Evolutionary conservation across 1,284 basidiomycete genomes (phyloP), one percentile per base, ranked within the genome.

Genomic region (Ustilago sp.): DNA sequence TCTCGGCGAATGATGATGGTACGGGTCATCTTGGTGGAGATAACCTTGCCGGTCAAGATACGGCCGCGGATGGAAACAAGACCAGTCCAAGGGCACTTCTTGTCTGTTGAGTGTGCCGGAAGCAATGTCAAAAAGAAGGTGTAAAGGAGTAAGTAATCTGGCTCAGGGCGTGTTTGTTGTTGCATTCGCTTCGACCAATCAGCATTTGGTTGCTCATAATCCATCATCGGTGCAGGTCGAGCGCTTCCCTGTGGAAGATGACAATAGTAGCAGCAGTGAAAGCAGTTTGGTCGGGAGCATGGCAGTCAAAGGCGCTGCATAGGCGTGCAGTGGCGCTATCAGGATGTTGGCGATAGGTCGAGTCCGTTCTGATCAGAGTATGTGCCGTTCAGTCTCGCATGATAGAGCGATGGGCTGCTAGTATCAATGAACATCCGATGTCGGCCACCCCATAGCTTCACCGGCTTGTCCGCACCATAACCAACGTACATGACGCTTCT

Each of bases 1-100:
- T 99, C 97, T 86, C 97, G 91, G 80, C 97, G 95, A 89, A 99
- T 95, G 89, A 99, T 91, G 87, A 98, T 91, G 74, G 97, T 99
- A 86, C 97, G 94, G 88, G 93, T 97, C 97, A 99, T 99, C 91
- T 99, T 99, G 59, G 95, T 98, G 80, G 96, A 98, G 69, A 99
- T 90, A 80, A 99, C 95, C 87, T 93, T 93, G 88, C 97, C 97
- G 70, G 94, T 96, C 81, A 99, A 89, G 89, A 99, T 98, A 87
- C 97, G 96, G 76, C 97, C 97, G 88, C 97, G 96, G 88, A 99
- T 99, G 68, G 97, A 98, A 13, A 83, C 80, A 51, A 82, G 77
- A 70, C 82, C 82, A 82, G 94, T 95, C 90, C 96, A 98, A 56
- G 95, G 95, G 90, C 95, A 99, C 90, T 99, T 99, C 90, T 99